Percentiles rank a stretch among this genome's conserved stretches.
These are phyloP conservation scores for Stygiomarasmius scandens DNA, from an alignment of 1,284 basidiomycete genomes.

Conservation along the genomic window DNA sequence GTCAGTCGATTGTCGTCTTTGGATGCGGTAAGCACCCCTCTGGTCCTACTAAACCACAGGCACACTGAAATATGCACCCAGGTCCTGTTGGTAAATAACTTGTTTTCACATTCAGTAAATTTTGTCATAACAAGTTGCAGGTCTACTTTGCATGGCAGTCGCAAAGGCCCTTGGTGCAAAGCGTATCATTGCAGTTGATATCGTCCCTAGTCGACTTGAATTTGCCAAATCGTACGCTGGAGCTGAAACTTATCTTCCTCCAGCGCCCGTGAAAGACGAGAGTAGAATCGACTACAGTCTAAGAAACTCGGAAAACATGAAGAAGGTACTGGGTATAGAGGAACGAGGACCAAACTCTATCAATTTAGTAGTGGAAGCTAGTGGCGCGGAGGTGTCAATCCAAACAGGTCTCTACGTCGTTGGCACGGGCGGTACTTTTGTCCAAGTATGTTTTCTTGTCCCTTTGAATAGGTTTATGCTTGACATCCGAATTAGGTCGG, in stretches of 20 bases:
- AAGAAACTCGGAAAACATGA: slow-evolving; percentile 66
- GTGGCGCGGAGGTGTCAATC: slow-evolving; percentile 87
- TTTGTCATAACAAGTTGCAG: too few relatives aligned
- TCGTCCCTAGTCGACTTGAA: slow-evolving; percentile 78
- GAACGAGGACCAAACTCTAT: slow-evolving; percentile 63
- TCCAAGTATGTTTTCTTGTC: slow-evolving; percentile 49
- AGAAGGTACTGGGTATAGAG: slow-evolving; percentile 56
- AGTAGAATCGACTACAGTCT: slow-evolving; percentile 67
- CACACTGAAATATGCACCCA: too few relatives aligned
- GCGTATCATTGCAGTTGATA: slow-evolving; percentile 84
- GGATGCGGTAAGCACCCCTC: slow-evolving; percentile 93
- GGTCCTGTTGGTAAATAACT: too few relatives aligned
- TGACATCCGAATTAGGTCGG: slow-evolving; percentile 55
- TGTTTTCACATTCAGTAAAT: too few relatives aligned
- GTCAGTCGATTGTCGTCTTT: slow-evolving; percentile 80
- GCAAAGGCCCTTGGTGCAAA: slow-evolving; percentile 87
- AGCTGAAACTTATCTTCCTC: slow-evolving; percentile 79
- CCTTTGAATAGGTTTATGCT: not conserved
- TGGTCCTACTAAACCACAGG: too few relatives aligned
- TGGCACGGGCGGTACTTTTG: slow-evolving; percentile 73
- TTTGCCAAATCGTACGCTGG: slow-evolving; percentile 92
- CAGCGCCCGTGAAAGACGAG: slow-evolving; percentile 62
- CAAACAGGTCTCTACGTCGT: slow-evolving; percentile 80
- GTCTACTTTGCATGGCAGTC: slow-evolving; percentile 87
- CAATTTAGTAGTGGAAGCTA: slow-evolving; percentile 81